Percentiles rank a stretch among this genome's conserved stretches.
Evolutionary conservation across 2,329 filamentous ascomycete species (phyloP).

Genomic region (Gliomastix tumulicola): DNA sequence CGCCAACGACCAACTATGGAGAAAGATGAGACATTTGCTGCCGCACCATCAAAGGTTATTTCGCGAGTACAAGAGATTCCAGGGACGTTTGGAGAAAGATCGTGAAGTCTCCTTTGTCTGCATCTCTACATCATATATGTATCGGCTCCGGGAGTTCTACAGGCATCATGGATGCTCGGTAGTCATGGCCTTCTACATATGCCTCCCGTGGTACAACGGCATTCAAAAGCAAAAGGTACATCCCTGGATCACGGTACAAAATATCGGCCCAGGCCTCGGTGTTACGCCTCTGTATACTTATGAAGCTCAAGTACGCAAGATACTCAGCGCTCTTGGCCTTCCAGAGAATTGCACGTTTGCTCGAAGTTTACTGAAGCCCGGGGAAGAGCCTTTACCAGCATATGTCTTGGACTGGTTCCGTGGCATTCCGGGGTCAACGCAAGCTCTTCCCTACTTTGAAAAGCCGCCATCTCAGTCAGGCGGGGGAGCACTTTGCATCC

Average conservation of each 20-base stretch:
- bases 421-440: background rate
- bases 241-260: too few relatives aligned
- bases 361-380: background rate
- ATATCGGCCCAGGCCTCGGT: too few relatives aligned
- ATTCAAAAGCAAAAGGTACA: too few relatives aligned
- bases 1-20: background rate
- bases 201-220: background rate
- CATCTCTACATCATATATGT: background rate
- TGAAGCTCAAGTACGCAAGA: background rate
- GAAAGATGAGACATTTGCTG: too few relatives aligned
- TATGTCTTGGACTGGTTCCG: background rate
- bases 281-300: too few relatives aligned
- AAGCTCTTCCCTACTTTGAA: background rate
- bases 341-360: background rate
- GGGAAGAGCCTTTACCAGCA: background rate
- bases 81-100: background rate
- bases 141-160: background rate
- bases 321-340: background rate
- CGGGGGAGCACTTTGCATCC: too few relatives aligned
- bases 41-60: background rate
- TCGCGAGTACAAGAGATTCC: background rate
- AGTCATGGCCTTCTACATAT: background rate
- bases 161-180: background rate
- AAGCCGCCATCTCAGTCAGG: too few relatives aligned
- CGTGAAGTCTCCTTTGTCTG: background rate